phyloP scores from a whole-genome alignment of 208 protist genomes.

The Leptomonas pyrrhocoris region DNA sequence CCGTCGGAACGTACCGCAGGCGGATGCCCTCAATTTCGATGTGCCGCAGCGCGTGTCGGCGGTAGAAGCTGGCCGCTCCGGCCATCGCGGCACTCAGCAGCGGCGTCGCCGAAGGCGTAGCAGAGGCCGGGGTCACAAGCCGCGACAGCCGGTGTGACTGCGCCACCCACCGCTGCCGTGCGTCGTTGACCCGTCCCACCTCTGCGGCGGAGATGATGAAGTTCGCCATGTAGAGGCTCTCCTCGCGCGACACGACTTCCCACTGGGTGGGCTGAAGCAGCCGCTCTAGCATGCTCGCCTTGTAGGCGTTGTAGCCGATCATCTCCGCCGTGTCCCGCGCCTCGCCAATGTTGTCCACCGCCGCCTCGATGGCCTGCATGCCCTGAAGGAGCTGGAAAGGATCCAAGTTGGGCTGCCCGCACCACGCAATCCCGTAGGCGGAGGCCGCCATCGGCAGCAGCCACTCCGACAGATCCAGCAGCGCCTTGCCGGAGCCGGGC shows the following conservation, averaged over 20 bases:
- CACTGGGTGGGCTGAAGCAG: constrained; percentile 50
- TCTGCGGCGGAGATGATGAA: constrained; percentile 27
- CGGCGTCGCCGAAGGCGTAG: not conserved
- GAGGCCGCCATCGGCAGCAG: constrained; percentile 41
- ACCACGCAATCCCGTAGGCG: constrained; percentile 42
- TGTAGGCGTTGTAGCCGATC: constrained; percentile 72
- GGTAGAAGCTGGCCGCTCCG: constrained; percentile 25
- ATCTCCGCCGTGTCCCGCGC: constrained; percentile 47
- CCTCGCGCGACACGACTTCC: constrained; percentile 47
- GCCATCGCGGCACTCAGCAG: constrained; percentile 1
- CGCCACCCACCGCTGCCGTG: constrained; percentile 4
- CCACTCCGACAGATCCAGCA: constrained; percentile 43
- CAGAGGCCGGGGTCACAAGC: not conserved
- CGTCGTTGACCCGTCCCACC: constrained; percentile 20
- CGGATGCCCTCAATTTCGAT: constrained; percentile 32
- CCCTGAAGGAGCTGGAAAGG: constrained; percentile 30
- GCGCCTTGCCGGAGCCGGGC: constrained; percentile 31
- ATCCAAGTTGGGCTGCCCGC: constrained; percentile 22
- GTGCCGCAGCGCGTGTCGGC: constrained; percentile 23
- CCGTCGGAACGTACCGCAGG: constrained; percentile 23
- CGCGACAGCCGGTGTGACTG: not conserved
- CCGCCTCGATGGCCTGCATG: constrained; percentile 38
- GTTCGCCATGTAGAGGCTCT: constrained; percentile 37
- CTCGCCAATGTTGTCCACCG: constrained; percentile 42
- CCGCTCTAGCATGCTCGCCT: constrained; percentile 67